A percentile compares a stretch with the other conserved stretches of the same genome.
Evolutionary conservation across 805 yeast species (phyloP).

Genomic region (Zygoascus bituminiphila): DNA sequence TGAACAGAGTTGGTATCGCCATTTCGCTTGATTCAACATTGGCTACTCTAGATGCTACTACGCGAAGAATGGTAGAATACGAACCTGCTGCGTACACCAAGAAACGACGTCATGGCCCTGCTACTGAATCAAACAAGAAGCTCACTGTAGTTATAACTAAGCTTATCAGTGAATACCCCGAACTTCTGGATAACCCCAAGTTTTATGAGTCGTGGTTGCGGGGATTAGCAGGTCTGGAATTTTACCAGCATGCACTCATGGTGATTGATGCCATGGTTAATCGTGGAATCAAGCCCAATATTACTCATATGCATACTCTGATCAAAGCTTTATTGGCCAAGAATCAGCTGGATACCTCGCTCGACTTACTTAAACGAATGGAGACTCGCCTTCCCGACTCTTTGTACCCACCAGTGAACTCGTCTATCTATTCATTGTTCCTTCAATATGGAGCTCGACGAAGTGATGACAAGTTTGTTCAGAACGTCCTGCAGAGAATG

Average conservation of each 20-base stretch:
- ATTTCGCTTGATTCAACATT: conserved; percentile 11
- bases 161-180: conserved; percentile 14
- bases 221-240: conserved; percentile 16
- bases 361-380: conserved; percentile 9
- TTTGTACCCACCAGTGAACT: conserved; percentile 10
- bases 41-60: conserved; percentile 13
- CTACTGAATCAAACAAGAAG: conserved; percentile 3
- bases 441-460: conserved; percentile 16
- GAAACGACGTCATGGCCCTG: not conserved
- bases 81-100: conserved; percentile 4
- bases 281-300: conserved; percentile 8
- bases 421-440: conserved; percentile 14
- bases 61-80: conserved; percentile 9
- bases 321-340: conserved; percentile 14
- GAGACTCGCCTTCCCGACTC: conserved; percentile 6
- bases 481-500: conserved; percentile 12
- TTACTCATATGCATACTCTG: conserved; percentile 10
- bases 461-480: conserved; percentile 8
- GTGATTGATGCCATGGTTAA: conserved; percentile 19
- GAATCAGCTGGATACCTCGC: conserved; percentile 9
- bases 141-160: conserved; percentile 9
- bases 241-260: conserved; percentile 14
- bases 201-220: conserved; percentile 20
- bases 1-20: conserved; percentile 7
- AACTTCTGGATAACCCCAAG: conserved; percentile 14